phyloP scores from a whole-genome alignment of 1,139 yeast species.

The Williopsis jadinii region DNA sequence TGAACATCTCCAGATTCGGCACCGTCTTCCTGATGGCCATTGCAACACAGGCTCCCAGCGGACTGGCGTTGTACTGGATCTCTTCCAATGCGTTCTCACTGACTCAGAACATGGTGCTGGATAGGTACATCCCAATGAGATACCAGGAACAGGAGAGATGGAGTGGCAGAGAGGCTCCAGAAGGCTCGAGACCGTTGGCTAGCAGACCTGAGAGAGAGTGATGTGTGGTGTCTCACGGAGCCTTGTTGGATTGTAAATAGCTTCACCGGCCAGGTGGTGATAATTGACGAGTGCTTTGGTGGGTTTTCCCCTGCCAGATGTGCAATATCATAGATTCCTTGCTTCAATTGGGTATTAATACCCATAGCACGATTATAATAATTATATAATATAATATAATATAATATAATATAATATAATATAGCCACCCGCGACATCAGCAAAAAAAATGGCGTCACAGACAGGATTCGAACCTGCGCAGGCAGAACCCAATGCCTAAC shows the following conservation, averaged over 20 bases:
- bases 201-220: not conserved
- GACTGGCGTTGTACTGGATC: conserved; percentile 78
- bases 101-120: conserved; percentile 68
- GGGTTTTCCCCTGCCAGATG: no score
- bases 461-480: conserved; percentile 63
- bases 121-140: conserved; percentile 33
- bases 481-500: conserved; percentile 49
- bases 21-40: conserved; percentile 78
- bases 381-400: not conserved
- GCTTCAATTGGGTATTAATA: no score
- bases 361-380: not conserved
- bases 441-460: conserved; percentile 40
- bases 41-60: conserved; percentile 79
- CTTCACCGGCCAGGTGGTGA: no score
- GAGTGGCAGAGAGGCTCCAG: not conserved
- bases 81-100: conserved; percentile 75
- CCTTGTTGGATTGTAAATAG: no score
- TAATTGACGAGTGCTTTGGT: no score
- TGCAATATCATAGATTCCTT: no score
- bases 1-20: conserved; percentile 66
- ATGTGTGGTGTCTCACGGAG: not conserved
- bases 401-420: no score
- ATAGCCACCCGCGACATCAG: not conserved
- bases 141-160: not conserved
- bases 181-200: not conserved